Conservation (phyloP, 2,329 filamentous ascomycete species). For the Hypoxylon sp. region DNA sequence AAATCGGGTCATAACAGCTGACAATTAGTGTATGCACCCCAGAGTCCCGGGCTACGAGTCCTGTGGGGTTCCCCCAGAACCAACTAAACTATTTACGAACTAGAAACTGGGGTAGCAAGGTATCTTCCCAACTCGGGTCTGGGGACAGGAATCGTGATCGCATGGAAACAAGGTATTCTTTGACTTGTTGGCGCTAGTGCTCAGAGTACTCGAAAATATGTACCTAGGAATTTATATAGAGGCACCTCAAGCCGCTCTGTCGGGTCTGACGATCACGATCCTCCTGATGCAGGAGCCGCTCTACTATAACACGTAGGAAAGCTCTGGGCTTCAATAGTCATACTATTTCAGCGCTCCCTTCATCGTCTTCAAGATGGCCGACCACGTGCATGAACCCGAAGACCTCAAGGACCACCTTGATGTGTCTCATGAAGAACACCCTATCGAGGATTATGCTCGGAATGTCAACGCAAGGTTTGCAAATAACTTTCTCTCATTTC, state of each 20-base stretch:
- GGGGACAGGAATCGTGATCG: conserved; percentile 11
- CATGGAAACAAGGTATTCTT: conserved; percentile 12
- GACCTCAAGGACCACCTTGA: conserved; percentile 18
- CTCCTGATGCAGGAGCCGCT: conserved; percentile 8
- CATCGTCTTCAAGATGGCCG: conserved; percentile 22
- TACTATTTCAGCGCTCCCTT: conserved; percentile 10
- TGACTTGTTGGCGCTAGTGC: conserved; percentile 6
- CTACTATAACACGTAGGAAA: conserved; percentile 8
- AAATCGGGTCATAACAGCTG: too few relatives aligned
- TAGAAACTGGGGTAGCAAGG: conserved; percentile 20
- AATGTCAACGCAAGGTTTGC: conserved; percentile 22
- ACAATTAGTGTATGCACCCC: conserved; percentile 19
- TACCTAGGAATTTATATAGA: conserved; percentile 16
- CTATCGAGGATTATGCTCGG: conserved; percentile 9
- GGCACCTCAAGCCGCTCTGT: conserved; percentile 16
- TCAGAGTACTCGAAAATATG: conserved; percentile 9
- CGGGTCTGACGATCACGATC: conserved; percentile 17
- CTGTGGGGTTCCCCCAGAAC: conserved; percentile 12
- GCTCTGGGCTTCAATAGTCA: conserved; percentile 1
- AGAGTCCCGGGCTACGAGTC: conserved; percentile 3
- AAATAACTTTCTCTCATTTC: conserved; percentile 1
- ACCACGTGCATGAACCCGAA: conserved; percentile 10
- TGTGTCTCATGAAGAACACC: conserved; percentile 18
- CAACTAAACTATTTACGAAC: conserved; percentile 15
- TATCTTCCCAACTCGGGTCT: conserved; percentile 10